Percentiles rank a stretch among this genome's conserved stretches.
Conservation (phyloP, 345 rosid species). For the Populus ilicifolia region DNA sequence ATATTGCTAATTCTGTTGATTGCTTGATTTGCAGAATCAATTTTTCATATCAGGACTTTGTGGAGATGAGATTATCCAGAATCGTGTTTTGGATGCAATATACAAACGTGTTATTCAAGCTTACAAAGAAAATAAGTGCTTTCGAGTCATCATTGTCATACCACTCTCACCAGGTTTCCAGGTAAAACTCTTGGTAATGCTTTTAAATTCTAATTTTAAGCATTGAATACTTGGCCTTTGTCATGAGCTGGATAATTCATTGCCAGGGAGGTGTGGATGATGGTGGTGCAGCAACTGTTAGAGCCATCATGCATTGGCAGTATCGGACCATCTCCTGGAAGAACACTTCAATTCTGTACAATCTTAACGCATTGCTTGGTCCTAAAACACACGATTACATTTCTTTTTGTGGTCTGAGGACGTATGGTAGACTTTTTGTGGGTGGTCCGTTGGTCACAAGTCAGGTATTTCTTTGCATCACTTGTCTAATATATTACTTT, state of each 20-base stretch:
- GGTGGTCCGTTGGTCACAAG: slow-evolving; percentile 77
- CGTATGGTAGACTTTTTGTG: slow-evolving; percentile 63
- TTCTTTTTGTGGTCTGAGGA: slow-evolving; percentile 78
- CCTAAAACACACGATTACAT: slow-evolving; percentile 68
- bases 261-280: slow-evolving; percentile 86
- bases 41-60: slow-evolving; percentile 86
- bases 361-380: slow-evolving; percentile 53
- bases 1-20: slow-evolving; percentile 1
- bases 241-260: slow-evolving; percentile 4
- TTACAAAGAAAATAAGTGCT: slow-evolving; percentile 58
- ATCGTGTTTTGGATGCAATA: slow-evolving; percentile 68
- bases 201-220: neutral
- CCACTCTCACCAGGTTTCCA: slow-evolving; percentile 96
- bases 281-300: slow-evolving; percentile 84
- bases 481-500: neutral
- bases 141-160: slow-evolving; percentile 68
- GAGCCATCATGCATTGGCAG: slow-evolving; percentile 96
- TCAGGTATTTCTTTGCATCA: slow-evolving; percentile 43
- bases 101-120: slow-evolving; percentile 70
- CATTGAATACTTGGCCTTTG: neutral
- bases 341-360: slow-evolving; percentile 65
- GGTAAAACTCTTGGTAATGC: slow-evolving; percentile 31
- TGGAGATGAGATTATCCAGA: slow-evolving; percentile 69
- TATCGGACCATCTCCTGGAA: slow-evolving; percentile 78
- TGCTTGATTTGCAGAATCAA: slow-evolving; percentile 62